Evolutionary conservation across 306 rosid genomes (phyloP), one percentile per base, ranked within the genome.

Genomic region (Comarum palustre): DNA sequence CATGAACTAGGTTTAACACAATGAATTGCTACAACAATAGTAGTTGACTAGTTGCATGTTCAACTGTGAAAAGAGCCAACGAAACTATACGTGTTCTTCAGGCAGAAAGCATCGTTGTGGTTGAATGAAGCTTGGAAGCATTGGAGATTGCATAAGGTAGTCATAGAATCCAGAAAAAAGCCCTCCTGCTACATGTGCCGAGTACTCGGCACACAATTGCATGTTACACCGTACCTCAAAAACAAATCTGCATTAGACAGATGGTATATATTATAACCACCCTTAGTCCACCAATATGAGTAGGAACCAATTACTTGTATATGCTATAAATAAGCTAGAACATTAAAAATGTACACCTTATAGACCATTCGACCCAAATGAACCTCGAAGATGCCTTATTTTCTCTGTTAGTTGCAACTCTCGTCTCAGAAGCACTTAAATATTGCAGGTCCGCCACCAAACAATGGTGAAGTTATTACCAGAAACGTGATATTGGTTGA

Each of bases 231-330:
- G n/a, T n/a, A n/a, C n/a, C n/a, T n/a, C n/a, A n/a, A n/a, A n/a
- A n/a, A n/a, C n/a, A n/a, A n/a, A 84, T 92, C 98, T 48, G 98
- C 94, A 84, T 80, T 79, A 73, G 85, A 92, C 96, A 92, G 87
- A 52, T 88, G 76, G 80, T 92, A 92, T 47, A 90, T 90, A 67
- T 46, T 82, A 73, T 85, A 88, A 66, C 90, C 93, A 32, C 91
- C 96, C 80, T 88, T 92, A 14, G 98, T 96, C 0, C 91, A 96
- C 96, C 98, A 92, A 76, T 90, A 92, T 4, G 96, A 83, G 84
- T 87, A 90, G 3, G 98, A 96, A 58, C 98, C 96, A 16, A 92
- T 4, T 50, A 90, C 98, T 60, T 88, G 92, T 92, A 92, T 34
- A 78, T 87, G 34, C 34, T 31, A 31, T 76, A 86, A 67, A 72